A percentile compares a stretch with the other conserved stretches of the same genome.
These are phyloP conservation scores for Diaporthe sp. DNA, from an alignment of 2,329 filamentous ascomycete genomes.

Conservation along the genomic window DNA sequence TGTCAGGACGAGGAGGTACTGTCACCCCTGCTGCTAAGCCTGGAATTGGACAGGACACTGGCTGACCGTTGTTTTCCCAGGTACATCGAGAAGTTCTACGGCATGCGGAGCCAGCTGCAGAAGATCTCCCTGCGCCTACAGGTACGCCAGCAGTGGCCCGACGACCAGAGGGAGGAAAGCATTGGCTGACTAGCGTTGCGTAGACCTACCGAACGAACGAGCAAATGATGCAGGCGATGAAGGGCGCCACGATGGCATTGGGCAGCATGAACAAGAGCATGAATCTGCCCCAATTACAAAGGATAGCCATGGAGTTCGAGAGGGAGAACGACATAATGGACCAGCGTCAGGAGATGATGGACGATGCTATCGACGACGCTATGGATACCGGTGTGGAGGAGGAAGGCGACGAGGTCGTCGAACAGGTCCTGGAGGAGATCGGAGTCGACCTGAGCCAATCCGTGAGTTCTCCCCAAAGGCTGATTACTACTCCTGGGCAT, in stretches of 20 bases:
- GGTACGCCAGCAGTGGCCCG: conserved; percentile 60
- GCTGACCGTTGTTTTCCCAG: conserved; percentile 55
- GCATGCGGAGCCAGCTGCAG: conserved; percentile 96
- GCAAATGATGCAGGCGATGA: conserved; percentile 99
- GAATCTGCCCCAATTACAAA: conserved; percentile 94
- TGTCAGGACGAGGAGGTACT: conserved; percentile 86
- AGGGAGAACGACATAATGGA: conserved; percentile 99
- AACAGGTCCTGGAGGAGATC: conserved; percentile 96
- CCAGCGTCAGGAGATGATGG: conserved; percentile 99
- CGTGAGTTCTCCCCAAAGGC: conserved; percentile 66
- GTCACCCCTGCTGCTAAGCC: not conserved
- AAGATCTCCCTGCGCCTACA: conserved; percentile 96
- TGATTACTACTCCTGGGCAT: conserved; percentile 1
- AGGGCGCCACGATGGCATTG: conserved; percentile 91
- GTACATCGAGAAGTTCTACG: conserved; percentile 98
- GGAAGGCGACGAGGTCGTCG: conserved; percentile 96
- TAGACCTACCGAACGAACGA: conserved; percentile 98
- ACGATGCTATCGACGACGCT: conserved; percentile 97
- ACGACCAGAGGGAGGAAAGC: not conserved
- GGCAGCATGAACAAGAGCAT: conserved; percentile 98
- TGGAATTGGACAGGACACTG: not conserved
- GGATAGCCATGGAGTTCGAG: conserved; percentile 99
- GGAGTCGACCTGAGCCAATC: conserved; percentile 91
- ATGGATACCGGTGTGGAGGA: conserved; percentile 92
- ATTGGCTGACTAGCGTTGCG: not conserved